These are phyloP conservation scores for Chrysoporthe austroafricana DNA, from an alignment of 2,329 filamentous ascomycete genomes.

Conservation along the genomic window DNA sequence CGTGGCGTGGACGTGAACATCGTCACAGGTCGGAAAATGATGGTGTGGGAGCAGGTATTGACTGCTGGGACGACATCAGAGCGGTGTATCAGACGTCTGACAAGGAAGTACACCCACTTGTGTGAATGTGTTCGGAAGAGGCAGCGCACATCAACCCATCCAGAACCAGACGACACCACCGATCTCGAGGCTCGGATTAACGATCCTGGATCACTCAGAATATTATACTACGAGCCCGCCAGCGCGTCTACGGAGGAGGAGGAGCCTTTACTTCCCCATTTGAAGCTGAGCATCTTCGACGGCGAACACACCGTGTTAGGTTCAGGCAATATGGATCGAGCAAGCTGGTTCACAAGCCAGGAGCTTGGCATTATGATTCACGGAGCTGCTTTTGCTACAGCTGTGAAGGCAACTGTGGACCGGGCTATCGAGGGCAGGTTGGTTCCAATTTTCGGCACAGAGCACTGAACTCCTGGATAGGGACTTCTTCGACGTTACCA, in stretches of 20 bases:
- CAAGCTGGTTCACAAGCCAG: constrained; percentile 86
- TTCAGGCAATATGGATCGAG: constrained; percentile 82
- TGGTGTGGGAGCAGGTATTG: constrained; percentile 79
- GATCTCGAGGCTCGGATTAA: constrained; percentile 48
- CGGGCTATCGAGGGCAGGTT: constrained; percentile 41
- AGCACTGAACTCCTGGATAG: constrained; percentile 1
- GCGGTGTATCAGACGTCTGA: constrained; percentile 63
- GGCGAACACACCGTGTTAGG: constrained; percentile 69
- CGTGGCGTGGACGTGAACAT: constrained; percentile 71
- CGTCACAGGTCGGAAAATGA: constrained; percentile 70
- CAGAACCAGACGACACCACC: constrained; percentile 30
- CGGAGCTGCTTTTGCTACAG: constrained; percentile 38
- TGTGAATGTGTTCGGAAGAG: not conserved
- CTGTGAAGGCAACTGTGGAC: constrained; percentile 38
- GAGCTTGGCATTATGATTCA: constrained; percentile 72
- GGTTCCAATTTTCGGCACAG: constrained; percentile 35
- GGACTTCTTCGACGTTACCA: not conserved
- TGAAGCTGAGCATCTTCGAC: constrained; percentile 79
- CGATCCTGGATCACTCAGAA: constrained; percentile 53
- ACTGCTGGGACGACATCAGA: constrained; percentile 77
- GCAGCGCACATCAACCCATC: constrained; percentile 36
- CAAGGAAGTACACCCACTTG: constrained; percentile 53
- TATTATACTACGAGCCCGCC: constrained; percentile 60
- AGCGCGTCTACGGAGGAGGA: constrained; percentile 35
- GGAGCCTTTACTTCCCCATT: constrained; percentile 71